Base-by-base conservation (phyloP, 495 filamentous ascomycete genomes). In the Umbilicaria muhlenbergii region DNA sequence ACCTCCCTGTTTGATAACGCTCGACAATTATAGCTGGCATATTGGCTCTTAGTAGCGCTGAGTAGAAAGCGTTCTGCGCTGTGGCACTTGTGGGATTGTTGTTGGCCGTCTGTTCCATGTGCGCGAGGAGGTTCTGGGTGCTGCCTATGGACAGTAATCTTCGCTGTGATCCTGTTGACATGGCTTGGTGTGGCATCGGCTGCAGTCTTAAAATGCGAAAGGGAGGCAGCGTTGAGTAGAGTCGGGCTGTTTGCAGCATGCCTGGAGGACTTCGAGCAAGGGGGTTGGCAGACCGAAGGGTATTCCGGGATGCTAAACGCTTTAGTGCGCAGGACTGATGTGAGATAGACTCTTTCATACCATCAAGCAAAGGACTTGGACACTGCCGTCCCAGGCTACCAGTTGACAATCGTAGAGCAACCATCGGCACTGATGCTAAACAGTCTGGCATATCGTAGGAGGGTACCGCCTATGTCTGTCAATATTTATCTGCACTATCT, bases 21-120 rank as follows among this genome's bases (percentile, higher is more conserved):
- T 96, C 87, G 34, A 93, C 70, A 24, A 96, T 67, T 39, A 96
- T 94, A 6, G 83, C 79, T 5, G 91, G 83, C 79, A 94, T 87
- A 54, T 92, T 85, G 11, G 86, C 86, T 50, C 77, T 80, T 17
- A 95, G 66, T n/a, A 96, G 74, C 32, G 85, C 79, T 53, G 86
- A 77, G 60, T 98, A 98, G 58, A 98, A 94, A 16, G 83, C 78
- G 61, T 86, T 87, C 61, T 98, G 91, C 13, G 85, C 79, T 19
- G 77, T 80, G 12, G 86, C 75, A 60, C 81, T 94, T 49, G 69
- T 75, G 3, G 91, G 83, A 51, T 93, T 88, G 63, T 83, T 82
- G 59, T 94, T 96, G 32, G 91, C 92, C 18, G 81, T 77, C 56
- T 84, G 81, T 62, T 98, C 91, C 50, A 78, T 75, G 48, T 81